Conservation (phyloP, 768 basidiomycete species). For the Termitomyces sp. region DNA sequence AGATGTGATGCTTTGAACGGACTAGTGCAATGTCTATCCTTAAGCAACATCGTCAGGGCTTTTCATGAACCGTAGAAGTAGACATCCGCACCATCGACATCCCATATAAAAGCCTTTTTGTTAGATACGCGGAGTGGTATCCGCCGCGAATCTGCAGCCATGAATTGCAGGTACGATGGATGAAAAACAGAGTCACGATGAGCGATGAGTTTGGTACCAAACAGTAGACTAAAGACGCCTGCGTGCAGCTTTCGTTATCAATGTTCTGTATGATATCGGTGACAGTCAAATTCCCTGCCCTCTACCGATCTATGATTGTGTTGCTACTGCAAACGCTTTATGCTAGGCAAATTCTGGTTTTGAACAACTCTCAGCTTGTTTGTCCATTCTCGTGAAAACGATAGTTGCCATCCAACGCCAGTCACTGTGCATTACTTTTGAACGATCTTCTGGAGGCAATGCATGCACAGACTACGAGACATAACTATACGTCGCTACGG, state of each 20-base stretch:
- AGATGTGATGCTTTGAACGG: constrained; percentile 78
- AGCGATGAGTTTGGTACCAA: not conserved
- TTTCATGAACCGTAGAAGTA: constrained; percentile 4
- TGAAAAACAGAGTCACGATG: not conserved
- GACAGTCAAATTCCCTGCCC: not conserved
- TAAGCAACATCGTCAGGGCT: constrained; percentile 14
- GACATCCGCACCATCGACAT: constrained; percentile 62
- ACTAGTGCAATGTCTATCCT: constrained; percentile 73
- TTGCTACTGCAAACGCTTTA: not conserved
- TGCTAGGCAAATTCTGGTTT: not conserved
- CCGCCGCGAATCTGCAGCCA: constrained; percentile 26
- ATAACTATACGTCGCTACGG: not conserved
- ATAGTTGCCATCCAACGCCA: not conserved
- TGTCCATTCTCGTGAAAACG: not conserved
- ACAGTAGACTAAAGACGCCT: not conserved
- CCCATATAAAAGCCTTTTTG: constrained; percentile 85
- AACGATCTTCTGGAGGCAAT: not conserved
- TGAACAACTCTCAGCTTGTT: not conserved
- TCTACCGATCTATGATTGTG: not conserved
- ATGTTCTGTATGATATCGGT: not conserved
- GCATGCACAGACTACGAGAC: not conserved
- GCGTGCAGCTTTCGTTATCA: not conserved
- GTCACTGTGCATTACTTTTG: not conserved
- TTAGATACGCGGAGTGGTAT: constrained; percentile 75
- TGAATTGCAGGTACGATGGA: constrained; percentile 6